phyloP scores from a whole-genome alignment of 257 asterid species.

The Mitragyna speciosa region DNA sequence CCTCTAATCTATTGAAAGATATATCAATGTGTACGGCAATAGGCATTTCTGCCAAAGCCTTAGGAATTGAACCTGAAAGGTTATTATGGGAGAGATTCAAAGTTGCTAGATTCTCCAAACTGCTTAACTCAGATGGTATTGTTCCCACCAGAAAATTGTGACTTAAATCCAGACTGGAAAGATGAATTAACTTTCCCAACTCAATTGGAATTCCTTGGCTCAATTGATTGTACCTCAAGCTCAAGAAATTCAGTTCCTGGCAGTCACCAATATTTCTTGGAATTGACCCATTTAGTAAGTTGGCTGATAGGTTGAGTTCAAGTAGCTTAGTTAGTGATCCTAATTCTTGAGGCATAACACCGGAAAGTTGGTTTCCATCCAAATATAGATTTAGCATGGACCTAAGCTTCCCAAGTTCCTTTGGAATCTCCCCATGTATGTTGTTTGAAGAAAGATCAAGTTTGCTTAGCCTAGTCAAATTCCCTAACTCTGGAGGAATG shows the following conservation, averaged over 20 bases:
- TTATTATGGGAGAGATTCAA: constrained; percentile 40
- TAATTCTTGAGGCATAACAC: constrained; percentile 31
- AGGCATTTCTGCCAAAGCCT: constrained; percentile 16
- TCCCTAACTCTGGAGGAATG: constrained; percentile 34
- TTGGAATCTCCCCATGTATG: constrained; percentile 32
- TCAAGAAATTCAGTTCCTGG: constrained; percentile 13
- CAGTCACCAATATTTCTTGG: constrained; percentile 34
- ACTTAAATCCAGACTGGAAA: constrained; percentile 35
- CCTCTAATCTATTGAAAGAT: constrained; percentile 42
- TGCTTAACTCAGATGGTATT: constrained; percentile 26
- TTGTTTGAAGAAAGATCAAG: constrained; percentile 41
- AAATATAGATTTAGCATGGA: constrained; percentile 19
- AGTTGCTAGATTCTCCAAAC: constrained; percentile 9
- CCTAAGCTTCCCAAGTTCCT: constrained; percentile 22
- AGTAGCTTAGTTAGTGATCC: constrained; percentile 17
- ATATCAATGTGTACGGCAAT: constrained; percentile 23
- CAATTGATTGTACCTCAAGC: constrained; percentile 34
- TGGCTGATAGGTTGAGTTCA: constrained; percentile 26
- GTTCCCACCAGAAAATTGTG: constrained; percentile 30
- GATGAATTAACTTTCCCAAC: constrained; percentile 25
- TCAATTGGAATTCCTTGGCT: constrained; percentile 27
- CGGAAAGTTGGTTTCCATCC: constrained; percentile 33
- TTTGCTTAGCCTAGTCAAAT: constrained; percentile 12
- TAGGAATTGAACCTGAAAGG: constrained; percentile 39
- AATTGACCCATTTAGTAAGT: constrained; percentile 34